Base-by-base conservation (phyloP, 805 yeast species). In the Kockiozyma suomiensis region DNA sequence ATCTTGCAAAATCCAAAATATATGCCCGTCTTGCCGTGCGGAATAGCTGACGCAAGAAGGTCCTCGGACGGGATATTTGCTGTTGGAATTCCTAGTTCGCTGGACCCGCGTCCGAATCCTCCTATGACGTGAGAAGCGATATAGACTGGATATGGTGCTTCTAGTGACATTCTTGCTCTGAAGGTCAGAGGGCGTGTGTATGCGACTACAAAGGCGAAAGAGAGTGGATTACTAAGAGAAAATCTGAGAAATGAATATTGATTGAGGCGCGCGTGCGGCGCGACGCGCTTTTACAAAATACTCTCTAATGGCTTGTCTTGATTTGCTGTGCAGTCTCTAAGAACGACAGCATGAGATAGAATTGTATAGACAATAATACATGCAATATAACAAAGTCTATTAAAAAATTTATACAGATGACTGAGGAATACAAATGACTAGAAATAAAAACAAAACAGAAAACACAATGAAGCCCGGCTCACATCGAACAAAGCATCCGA, bases 101-200 rank as follows among this genome's bases (percentile, higher is more conserved):
- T 74, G 0, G 97, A 90, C 0, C 99, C 99, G 56, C 99, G 81
- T 4, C 99, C 99, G 74, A 90, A 94, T 0, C 99, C 99, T 32
- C 92, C 77, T 38, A 85, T 79, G 4, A 88, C 84, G 12, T 64
- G 57, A n/a, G 76, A 69, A 15, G 66, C 57, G 4, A 74, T 68
- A 8, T 46, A 73, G 46, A 61, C 65, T 4, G 80, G 80, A 55
- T 65, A 77, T 28, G 80, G 80, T 17, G 63, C 40, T 42, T 62
- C 68, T 1, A 71, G 73, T 10, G 55, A 43, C 64, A 60, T 60
- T 26, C 21, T 45, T 10, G 49, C 42, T 13, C 2, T 4, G 3
- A 10, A 2, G 17, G 42, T 17, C 10, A 23, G 13, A n/a, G 17
- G 42, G 15, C 23, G 42, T 17, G 17, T 13, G 37, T 7, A 32